Base-by-base conservation (phyloP, 2,329 filamentous ascomycete genomes). In the Hysterium pulicare region DNA sequence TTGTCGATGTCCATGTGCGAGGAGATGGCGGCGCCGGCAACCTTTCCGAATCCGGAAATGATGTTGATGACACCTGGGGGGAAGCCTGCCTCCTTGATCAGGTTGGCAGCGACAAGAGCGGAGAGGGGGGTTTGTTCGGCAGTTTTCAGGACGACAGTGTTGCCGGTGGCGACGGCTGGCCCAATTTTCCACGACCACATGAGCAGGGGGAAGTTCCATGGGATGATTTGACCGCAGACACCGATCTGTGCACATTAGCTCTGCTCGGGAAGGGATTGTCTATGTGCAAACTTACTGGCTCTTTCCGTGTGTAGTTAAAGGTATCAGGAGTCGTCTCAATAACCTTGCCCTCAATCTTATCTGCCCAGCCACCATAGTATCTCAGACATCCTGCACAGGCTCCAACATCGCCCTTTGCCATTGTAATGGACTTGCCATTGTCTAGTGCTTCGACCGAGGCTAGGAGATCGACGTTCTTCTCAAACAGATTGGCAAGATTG, bases 331-430 rank as follows among this genome's bases (percentile, higher is more conserved):
- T 74, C 55, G 88, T 86, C 59, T 94, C 87, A 52, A 93, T 83
- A 43, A 89, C 88, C 76, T 90, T 89, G 69, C 90, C 89, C 69
- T 83, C 78, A 53, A 93, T 84, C 82, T 95, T 95, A 77, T 95
- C 90, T 59, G 89, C 87, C 83, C 86, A 95, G 48, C 90, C 90
- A 61, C 79, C 89, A 59, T 90, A 93, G 74, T 91, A 96, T 69
- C 90, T 82, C 60, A 96, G 70, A 71, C 79, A 84, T 61, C 77
- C 83, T 51, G 80, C 75, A 45, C 83, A 83, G 54, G 80, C 78
- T 41, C 68, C 72, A 32, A 95, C 77, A 62, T 95, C 89, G 51
- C 82, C 85, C 63, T 82, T 85, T 57, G 87, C 84, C 78, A 88
- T 81, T 61, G 62, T 76, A 66, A 89, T 79, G 50, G 86, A 82